Conservation (phyloP, 306 rosid species). For the Inga oerstediana region DNA sequence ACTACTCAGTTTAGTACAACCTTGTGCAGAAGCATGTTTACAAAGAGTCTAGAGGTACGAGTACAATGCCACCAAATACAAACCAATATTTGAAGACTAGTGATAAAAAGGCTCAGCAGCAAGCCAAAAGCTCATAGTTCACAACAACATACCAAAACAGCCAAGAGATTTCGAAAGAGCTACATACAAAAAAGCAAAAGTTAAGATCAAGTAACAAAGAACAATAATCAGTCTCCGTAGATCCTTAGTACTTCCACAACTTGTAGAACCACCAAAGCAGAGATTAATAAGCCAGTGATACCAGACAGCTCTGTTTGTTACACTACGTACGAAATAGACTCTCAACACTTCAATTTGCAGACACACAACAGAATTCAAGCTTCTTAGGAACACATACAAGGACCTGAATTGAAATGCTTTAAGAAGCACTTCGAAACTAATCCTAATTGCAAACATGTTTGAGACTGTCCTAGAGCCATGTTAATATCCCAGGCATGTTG, state of each 20-base stretch:
- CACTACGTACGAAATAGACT: background rate
- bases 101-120: background rate
- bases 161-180: constrained; percentile 18
- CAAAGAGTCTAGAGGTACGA: constrained; percentile 25
- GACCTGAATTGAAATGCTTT: background rate
- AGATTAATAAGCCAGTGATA: background rate
- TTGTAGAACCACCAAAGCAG: constrained; percentile 6
- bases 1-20: constrained; percentile 7
- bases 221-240: background rate
- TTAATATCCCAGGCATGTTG: background rate
- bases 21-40: constrained; percentile 24
- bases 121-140: constrained; percentile 27
- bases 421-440: background rate
- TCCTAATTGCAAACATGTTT: background rate
- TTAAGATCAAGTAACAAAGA: constrained; percentile 9
- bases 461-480: background rate
- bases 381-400: background rate
- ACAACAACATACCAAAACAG: constrained; percentile 10
- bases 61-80: background rate
- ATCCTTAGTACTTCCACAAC: constrained; percentile 3
- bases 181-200: constrained; percentile 5
- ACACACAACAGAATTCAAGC: too few relatives aligned
- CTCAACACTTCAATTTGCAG: background rate
- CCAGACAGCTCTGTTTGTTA: background rate
- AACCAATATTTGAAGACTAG: constrained; percentile 24